Percentiles rank a stretch among this genome's conserved stretches.
Evolutionary conservation across 2,329 filamentous ascomycete species (phyloP).

Genomic region (Verticillium nubilum): DNA sequence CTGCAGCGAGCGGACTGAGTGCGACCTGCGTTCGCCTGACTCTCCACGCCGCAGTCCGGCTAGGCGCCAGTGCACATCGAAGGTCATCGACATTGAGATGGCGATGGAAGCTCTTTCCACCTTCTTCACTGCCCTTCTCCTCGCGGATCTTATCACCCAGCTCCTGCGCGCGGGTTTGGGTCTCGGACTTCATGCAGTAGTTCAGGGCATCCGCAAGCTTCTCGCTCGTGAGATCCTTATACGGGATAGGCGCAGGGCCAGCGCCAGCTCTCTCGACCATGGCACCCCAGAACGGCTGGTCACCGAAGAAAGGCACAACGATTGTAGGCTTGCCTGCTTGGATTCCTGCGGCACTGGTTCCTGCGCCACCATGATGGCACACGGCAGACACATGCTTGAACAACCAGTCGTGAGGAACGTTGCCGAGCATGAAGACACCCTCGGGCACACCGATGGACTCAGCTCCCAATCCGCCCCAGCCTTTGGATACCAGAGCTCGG

Average conservation of each 20-base stretch:
- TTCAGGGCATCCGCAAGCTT: slow-evolving; percentile 61
- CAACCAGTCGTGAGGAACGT: slow-evolving; percentile 84
- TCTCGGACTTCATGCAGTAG: slow-evolving; percentile 55
- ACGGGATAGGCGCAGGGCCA: slow-evolving; percentile 64
- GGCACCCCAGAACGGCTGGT: slow-evolving; percentile 78
- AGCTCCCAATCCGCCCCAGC: slow-evolving; percentile 79
- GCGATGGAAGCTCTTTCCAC: slow-evolving; percentile 65
- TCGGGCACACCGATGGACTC: slow-evolving; percentile 66
- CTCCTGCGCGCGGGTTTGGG: slow-evolving; percentile 47
- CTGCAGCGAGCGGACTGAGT: slow-evolving; percentile 68
- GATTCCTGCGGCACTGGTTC: slow-evolving; percentile 84
- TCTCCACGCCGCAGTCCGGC: slow-evolving; percentile 68
- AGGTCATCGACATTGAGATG: slow-evolving; percentile 62
- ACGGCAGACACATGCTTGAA: slow-evolving; percentile 78
- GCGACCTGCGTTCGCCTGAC: slow-evolving; percentile 61
- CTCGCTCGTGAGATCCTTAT: slow-evolving; percentile 61
- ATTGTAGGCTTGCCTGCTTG: slow-evolving; percentile 74
- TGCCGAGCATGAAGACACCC: slow-evolving; percentile 76
- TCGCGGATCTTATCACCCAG: slow-evolving; percentile 61
- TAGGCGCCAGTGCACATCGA: slow-evolving; percentile 64
- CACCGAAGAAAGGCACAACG: slow-evolving; percentile 81
- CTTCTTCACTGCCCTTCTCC: slow-evolving; percentile 59
- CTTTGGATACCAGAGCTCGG: slow-evolving; percentile 79
- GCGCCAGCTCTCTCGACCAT: slow-evolving; percentile 71
- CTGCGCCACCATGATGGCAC: slow-evolving; percentile 83